phyloP scores from a whole-genome alignment of 2,329 filamentous ascomycete genomes.

The Periconia sp. region DNA sequence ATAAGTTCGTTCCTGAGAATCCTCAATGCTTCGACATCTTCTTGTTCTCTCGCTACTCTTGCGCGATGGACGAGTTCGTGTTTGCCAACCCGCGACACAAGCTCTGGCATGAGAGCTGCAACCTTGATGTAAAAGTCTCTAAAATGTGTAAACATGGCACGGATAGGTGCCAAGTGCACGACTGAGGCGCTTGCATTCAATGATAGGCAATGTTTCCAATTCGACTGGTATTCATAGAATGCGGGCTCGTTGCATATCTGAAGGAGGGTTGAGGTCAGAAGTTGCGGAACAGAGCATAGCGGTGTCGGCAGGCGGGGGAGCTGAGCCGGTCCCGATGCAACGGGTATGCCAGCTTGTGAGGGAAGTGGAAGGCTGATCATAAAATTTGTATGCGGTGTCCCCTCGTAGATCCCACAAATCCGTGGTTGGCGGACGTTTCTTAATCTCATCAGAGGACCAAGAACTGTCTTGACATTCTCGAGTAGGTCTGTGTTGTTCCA shows the following conservation, averaged over 20 bases:
- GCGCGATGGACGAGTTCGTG: constrained; percentile 40
- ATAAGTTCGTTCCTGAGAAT: constrained; percentile 34
- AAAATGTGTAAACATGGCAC: constrained; percentile 40
- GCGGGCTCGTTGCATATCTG: constrained; percentile 17
- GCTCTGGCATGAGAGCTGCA: constrained; percentile 18
- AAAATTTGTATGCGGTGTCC: constrained; percentile 17
- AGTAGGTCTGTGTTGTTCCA: constrained; percentile 30
- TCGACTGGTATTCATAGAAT: constrained; percentile 29
- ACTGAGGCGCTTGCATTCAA: constrained; percentile 10
- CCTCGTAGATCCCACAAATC: constrained; percentile 31
- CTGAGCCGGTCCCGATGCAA: background rate
- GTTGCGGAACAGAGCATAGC: constrained; percentile 32
- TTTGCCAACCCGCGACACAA: constrained; percentile 16
- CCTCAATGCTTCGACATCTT: constrained; percentile 36
- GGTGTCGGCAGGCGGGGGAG: constrained; percentile 5
- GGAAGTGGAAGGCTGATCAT: constrained; percentile 21
- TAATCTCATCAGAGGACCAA: constrained; percentile 37
- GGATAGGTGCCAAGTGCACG: constrained; percentile 29
- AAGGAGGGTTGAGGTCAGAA: constrained; percentile 21
- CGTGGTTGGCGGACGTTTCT: constrained; percentile 36
- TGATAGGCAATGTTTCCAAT: constrained; percentile 28
- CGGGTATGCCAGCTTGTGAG: background rate
- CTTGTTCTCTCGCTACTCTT: constrained; percentile 40
- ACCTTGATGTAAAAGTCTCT: constrained; percentile 39
- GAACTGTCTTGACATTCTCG: constrained; percentile 28